A percentile compares a stretch with the other conserved stretches of the same genome.
Evolutionary conservation across 345 rosid genomes (phyloP).

Genomic region (Corchorus capsularis): DNA sequence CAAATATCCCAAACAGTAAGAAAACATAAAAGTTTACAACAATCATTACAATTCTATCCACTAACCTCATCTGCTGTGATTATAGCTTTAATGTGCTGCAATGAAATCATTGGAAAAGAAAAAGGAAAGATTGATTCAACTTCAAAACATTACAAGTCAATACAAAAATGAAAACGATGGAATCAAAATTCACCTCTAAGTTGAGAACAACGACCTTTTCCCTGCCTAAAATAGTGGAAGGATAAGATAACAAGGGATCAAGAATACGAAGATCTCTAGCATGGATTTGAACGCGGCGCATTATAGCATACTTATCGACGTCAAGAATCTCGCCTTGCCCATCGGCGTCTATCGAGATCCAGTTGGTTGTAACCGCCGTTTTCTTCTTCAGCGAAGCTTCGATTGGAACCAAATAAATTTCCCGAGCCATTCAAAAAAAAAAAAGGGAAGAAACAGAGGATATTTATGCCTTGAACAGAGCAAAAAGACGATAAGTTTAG

Average conservation of each 20-base stretch:
- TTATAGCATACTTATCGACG: constrained; percentile 54
- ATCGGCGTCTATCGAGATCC: constrained; percentile 42
- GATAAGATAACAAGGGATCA: constrained; percentile 53
- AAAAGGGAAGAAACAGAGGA: neutral
- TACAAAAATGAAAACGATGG: neutral
- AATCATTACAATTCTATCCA: neutral
- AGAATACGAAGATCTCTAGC: constrained; percentile 65
- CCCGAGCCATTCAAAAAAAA: constrained; percentile 17
- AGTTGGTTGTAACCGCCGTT: constrained; percentile 40
- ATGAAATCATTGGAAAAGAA: neutral
- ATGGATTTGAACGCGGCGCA: constrained; percentile 58
- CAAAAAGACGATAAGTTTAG: neutral
- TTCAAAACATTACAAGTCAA: neutral
- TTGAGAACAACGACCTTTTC: constrained; percentile 57
- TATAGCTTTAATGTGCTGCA: constrained; percentile 59
- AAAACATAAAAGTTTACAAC: neutral
- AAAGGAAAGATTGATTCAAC: neutral
- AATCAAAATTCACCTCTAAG: constrained; percentile 39
- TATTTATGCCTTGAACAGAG: neutral
- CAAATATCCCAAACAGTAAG: neutral
- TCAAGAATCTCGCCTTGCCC: constrained; percentile 42
- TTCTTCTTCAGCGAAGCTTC: constrained; percentile 41
- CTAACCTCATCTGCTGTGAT: constrained; percentile 60
- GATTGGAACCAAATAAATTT: constrained; percentile 19
- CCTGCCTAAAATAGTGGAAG: constrained; percentile 52